Conservation (phyloP, 805 yeast genomes). For the Tetrapisispora iriomotensis region DNA sequence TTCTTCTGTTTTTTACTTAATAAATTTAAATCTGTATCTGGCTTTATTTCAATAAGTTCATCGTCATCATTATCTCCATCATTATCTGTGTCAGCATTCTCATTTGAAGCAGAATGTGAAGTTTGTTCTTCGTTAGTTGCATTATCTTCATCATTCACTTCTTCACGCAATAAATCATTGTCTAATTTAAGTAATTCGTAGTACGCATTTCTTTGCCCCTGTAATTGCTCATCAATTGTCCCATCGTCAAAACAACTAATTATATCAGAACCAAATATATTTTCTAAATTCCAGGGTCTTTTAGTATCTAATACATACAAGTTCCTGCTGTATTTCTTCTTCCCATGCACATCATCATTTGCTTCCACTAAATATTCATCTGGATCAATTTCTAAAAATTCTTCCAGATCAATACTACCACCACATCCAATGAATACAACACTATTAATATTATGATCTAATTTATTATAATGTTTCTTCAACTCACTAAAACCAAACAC, state of each 20-base stretch:
- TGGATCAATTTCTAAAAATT: conserved; percentile 55
- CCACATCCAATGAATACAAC: conserved; percentile 88
- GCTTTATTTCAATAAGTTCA: conserved; percentile 8
- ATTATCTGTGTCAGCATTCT: conserved; percentile 30
- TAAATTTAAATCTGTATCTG: conserved; percentile 7
- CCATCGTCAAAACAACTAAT: conserved; percentile 88
- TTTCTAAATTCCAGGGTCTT: conserved; percentile 94
- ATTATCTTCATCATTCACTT: conserved; percentile 33
- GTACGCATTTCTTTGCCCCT: conserved; percentile 54
- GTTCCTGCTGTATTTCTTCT: conserved; percentile 37
- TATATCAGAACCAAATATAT: conserved; percentile 71
- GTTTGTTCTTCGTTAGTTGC: conserved; percentile 20
- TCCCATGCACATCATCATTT: conserved; percentile 22
- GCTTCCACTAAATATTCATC: conserved; percentile 35
- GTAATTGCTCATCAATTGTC: conserved; percentile 47
- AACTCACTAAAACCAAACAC: conserved; percentile 86
- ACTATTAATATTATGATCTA: conserved; percentile 69
- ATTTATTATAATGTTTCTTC: conserved; percentile 45
- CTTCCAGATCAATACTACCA: conserved; percentile 76
- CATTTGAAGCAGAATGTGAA: conserved; percentile 8
- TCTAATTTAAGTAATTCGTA: conserved; percentile 36
- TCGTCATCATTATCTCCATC: conserved; percentile 20
- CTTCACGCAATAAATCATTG: conserved; percentile 30
- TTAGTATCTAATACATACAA: conserved; percentile 85
- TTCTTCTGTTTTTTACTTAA: conserved; percentile 32